A percentile compares a stretch with the other conserved stretches of the same genome.
Conservation (phyloP, 345 rosid species). For the Xanthoceras sorbifolium region DNA sequence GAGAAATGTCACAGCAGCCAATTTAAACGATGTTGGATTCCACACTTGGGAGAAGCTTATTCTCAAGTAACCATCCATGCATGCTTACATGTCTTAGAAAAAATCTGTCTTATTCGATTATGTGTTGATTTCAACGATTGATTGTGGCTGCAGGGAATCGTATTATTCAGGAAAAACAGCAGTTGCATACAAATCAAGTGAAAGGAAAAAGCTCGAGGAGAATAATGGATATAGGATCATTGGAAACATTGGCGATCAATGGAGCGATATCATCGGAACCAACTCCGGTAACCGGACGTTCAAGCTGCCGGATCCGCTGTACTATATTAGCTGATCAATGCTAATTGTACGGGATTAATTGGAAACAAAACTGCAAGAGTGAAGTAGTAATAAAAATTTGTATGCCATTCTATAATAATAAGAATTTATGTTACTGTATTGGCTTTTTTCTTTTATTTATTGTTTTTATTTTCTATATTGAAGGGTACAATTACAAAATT, state of each 20-base stretch:
- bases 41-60: slow-evolving; percentile 42
- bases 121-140: too few relatives aligned
- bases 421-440: too few relatives aligned
- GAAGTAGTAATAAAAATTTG: neutral
- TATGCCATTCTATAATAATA: neutral
- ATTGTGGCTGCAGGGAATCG: slow-evolving; percentile 17
- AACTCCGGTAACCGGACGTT: slow-evolving; percentile 35
- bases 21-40: slow-evolving; percentile 40
- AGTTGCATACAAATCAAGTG: slow-evolving; percentile 30
- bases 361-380: neutral
- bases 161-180: slow-evolving; percentile 23
- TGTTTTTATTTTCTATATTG: too few relatives aligned
- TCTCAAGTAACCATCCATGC: slow-evolving; percentile 40
- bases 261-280: slow-evolving; percentile 40
- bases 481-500: too few relatives aligned
- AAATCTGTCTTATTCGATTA: neutral
- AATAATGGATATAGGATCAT: slow-evolving; percentile 38
- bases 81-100: neutral
- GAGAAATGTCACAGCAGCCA: slow-evolving; percentile 24
- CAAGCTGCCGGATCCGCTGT: slow-evolving; percentile 52
- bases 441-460: too few relatives aligned
- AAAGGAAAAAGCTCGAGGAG: slow-evolving; percentile 36
- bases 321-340: slow-evolving; percentile 33
- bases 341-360: neutral
- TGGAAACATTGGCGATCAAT: slow-evolving; percentile 50